Percentiles rank a stretch among this genome's conserved stretches.
These are phyloP conservation scores for Royoungia palumana DNA, from an alignment of 768 basidiomycete genomes.

Conservation along the genomic window DNA sequence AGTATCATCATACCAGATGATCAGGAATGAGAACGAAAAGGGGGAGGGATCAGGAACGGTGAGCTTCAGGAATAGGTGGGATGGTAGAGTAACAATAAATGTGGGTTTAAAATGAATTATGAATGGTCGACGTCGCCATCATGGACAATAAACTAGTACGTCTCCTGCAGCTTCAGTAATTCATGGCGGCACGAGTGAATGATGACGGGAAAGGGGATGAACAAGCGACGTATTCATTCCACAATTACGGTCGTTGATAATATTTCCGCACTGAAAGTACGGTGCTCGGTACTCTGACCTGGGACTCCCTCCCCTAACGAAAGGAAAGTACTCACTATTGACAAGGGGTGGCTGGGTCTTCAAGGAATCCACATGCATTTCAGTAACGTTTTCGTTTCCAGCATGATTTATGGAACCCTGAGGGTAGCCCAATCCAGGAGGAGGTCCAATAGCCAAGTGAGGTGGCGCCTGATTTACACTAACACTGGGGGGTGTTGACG, in stretches of 20 bases:
- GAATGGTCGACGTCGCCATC: conserved; percentile 22
- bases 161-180: conserved; percentile 28
- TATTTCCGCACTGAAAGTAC: conserved; percentile 89
- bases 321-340: conserved; percentile 66
- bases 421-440: conserved; percentile 59
- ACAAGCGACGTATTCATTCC: conserved; percentile 33
- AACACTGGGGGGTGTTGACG: conserved; percentile 13
- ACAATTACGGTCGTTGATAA: conserved; percentile 64
- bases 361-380: conserved; percentile 26
- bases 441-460: conserved; percentile 50
- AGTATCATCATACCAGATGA: conserved; percentile 42
- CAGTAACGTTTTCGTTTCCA: conserved; percentile 14
- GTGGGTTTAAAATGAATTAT: conserved; percentile 8
- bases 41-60: conserved; percentile 32
- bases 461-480: conserved; percentile 10
- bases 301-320: conserved; percentile 71
- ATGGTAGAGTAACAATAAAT: conserved; percentile 7
- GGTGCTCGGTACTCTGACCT: conserved; percentile 84
- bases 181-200: conserved; percentile 24
- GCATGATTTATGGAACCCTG: conserved; percentile 31
- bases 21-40: conserved; percentile 39
- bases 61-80: conserved; percentile 11
- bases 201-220: conserved; percentile 23
- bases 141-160: conserved; percentile 14
- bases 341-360: conserved; percentile 18